phyloP scores from a whole-genome alignment of 768 basidiomycete genomes.

The Asterophora lycoperdoides region DNA sequence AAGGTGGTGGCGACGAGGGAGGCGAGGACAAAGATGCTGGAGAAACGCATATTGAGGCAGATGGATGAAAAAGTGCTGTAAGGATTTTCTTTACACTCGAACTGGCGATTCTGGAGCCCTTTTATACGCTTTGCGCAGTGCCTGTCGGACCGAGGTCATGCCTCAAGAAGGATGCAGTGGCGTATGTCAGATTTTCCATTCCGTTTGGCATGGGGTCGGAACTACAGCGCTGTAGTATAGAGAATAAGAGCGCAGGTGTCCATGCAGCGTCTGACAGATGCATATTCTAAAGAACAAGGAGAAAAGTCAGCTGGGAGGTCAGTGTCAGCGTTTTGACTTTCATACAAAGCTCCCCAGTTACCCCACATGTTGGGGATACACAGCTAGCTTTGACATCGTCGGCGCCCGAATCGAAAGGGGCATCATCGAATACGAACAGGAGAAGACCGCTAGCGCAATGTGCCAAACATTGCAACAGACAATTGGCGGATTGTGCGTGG shows the following conservation, averaged over 20 bases:
- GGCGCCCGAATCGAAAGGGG: no score
- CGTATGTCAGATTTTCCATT: background rate
- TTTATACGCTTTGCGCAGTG: background rate
- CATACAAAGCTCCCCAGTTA: background rate
- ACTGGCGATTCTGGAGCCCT: slow-evolving; percentile 1
- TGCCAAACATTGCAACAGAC: no score
- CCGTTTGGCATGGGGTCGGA: slow-evolving; percentile 1
- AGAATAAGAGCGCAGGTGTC: background rate
- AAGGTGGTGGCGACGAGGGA: slow-evolving; percentile 20
- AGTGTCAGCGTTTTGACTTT: background rate
- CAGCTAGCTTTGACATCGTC: no score
- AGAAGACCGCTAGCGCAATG: no score
- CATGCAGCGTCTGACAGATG: slow-evolving; percentile 3
- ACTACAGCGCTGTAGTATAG: background rate
- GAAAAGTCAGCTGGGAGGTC: slow-evolving; percentile 5
- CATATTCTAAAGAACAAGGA: slow-evolving; percentile 3
- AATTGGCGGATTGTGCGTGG: no score
- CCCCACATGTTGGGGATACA: background rate
- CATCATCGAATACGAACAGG: no score
- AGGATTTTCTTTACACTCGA: background rate
- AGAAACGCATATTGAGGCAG: slow-evolving; percentile 25
- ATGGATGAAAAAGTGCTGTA: background rate
- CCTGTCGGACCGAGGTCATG: background rate
- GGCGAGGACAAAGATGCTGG: slow-evolving; percentile 24
- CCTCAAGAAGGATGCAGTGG: slow-evolving; percentile 1